A percentile compares a stretch with the other conserved stretches of the same genome.
Conservation (phyloP, 192 early-diverging fungal genomes). For the Paraglomus occultum region DNA sequence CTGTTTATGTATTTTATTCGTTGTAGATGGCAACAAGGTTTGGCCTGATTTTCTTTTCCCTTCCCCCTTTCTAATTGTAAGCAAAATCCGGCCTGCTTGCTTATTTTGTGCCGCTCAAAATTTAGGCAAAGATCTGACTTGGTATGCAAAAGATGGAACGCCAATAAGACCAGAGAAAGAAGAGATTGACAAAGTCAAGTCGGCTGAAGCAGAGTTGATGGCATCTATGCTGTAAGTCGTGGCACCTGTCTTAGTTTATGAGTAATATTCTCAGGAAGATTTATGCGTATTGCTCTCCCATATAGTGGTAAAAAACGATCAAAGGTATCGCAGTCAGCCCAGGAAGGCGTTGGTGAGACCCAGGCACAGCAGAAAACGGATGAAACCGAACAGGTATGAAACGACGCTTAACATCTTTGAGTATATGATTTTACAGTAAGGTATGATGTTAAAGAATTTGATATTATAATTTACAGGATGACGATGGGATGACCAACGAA, state of each 20-base stretch:
- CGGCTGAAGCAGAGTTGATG: slow-evolving; percentile 59
- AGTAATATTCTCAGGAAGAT: neutral
- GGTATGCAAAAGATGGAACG: slow-evolving; percentile 66
- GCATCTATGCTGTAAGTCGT: slow-evolving; percentile 52
- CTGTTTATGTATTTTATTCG: slow-evolving; percentile 1
- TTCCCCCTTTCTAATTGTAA: neutral
- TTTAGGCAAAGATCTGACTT: slow-evolving; percentile 60
- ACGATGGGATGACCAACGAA: slow-evolving; percentile 34
- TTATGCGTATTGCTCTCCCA: too few relatives aligned
- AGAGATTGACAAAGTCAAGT: slow-evolving; percentile 57
- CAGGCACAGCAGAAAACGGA: slow-evolving; percentile 85
- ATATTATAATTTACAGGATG: slow-evolving; percentile 33
- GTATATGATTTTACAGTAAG: neutral
- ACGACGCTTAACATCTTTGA: neutral
- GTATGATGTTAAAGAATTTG: neutral
- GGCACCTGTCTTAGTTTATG: too few relatives aligned
- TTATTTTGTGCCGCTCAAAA: neutral
- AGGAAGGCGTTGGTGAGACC: slow-evolving; percentile 75
- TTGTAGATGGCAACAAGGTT: slow-evolving; percentile 21
- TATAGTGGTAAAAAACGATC: slow-evolving; percentile 65
- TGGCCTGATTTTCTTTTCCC: neutral
- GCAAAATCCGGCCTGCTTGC: neutral
- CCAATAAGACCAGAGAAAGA: slow-evolving; percentile 33
- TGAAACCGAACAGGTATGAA: slow-evolving; percentile 61
- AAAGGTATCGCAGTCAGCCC: slow-evolving; percentile 87